A percentile compares a stretch with the other conserved stretches of the same genome.
phyloP scores from a whole-genome alignment of 1,284 basidiomycete species.

The Fistulinella staudtii region DNA sequence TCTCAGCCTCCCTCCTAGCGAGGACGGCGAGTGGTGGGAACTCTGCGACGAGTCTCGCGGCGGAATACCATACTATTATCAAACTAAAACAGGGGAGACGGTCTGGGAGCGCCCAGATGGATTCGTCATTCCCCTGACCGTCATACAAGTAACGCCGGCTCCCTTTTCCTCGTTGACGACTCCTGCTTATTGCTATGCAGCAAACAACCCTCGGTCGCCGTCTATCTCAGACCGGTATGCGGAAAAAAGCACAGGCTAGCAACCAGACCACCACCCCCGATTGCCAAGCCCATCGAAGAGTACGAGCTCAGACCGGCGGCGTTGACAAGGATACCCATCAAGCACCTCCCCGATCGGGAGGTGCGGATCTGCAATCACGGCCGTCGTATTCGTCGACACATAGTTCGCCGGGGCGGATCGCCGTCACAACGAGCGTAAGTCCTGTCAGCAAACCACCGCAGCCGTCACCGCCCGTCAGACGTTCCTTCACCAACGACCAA shows the following conservation, averaged over 20 bases:
- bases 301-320: constrained; percentile 35
- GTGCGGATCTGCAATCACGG: constrained; percentile 22
- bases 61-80: constrained; percentile 88
- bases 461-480: constrained; percentile 25
- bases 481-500: constrained; percentile 33
- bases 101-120: constrained; percentile 84
- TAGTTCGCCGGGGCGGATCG: constrained; percentile 30
- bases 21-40: constrained; percentile 95
- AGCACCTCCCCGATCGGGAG: constrained; percentile 25
- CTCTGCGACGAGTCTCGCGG: constrained; percentile 75
- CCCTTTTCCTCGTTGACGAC: constrained; percentile 1
- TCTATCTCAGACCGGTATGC: constrained; percentile 44
- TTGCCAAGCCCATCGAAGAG: constrained; percentile 35
- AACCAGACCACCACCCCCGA: constrained; percentile 13
- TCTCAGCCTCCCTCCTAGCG: constrained; percentile 72
- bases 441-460: constrained; percentile 21
- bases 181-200: constrained; percentile 36
- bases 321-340: constrained; percentile 31
- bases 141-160: constrained; percentile 62
- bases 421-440: constrained; percentile 19
- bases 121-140: constrained; percentile 86
- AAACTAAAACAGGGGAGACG: constrained; percentile 82
- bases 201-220: constrained; percentile 73
- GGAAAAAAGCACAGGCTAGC: constrained; percentile 10
- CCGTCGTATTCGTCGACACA: constrained; percentile 28